Conservation (phyloP, 1,139 yeast species). For the Suhomyces panamericanus region DNA sequence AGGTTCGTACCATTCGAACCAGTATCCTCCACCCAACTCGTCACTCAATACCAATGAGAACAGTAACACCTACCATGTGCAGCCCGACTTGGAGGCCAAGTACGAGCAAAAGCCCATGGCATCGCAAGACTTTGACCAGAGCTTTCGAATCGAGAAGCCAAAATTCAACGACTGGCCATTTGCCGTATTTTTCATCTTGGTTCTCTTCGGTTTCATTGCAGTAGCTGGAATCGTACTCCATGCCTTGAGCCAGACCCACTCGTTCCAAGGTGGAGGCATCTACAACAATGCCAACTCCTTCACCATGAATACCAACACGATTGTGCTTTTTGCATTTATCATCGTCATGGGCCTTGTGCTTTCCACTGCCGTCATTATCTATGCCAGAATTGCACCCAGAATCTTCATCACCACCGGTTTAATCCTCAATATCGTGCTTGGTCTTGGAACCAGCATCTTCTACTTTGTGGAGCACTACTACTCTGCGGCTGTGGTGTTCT, state of each 20-base stretch:
- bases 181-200: slow-evolving; percentile 58
- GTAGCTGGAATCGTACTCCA: slow-evolving; percentile 68
- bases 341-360: slow-evolving; percentile 62
- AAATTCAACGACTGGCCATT: slow-evolving; percentile 74
- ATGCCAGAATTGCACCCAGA: slow-evolving; percentile 66
- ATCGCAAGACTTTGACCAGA: slow-evolving; percentile 54
- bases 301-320: slow-evolving; percentile 71
- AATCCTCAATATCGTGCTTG: slow-evolving; percentile 63
- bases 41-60: slow-evolving; percentile 2
- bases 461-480: slow-evolving; percentile 65
- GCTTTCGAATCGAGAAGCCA: slow-evolving; percentile 67
- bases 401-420: slow-evolving; percentile 71
- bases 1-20: not conserved
- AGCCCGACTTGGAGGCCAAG: slow-evolving; percentile 29
- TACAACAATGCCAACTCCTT: slow-evolving; percentile 55
- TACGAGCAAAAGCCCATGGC: slow-evolving; percentile 36
- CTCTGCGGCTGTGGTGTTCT: slow-evolving; percentile 76
- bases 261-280: slow-evolving; percentile 64
- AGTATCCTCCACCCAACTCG: slow-evolving; percentile 2
- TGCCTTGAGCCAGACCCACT: slow-evolving; percentile 57
- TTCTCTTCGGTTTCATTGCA: slow-evolving; percentile 68
- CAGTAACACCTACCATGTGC: slow-evolving; percentile 13
- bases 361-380: slow-evolving; percentile 53
- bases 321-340: slow-evolving; percentile 68
- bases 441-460: slow-evolving; percentile 74